Percentiles rank a stretch among this genome's conserved stretches.
Conservation (phyloP, 805 yeast species). For the Nakazawaea laoshanensis region DNA sequence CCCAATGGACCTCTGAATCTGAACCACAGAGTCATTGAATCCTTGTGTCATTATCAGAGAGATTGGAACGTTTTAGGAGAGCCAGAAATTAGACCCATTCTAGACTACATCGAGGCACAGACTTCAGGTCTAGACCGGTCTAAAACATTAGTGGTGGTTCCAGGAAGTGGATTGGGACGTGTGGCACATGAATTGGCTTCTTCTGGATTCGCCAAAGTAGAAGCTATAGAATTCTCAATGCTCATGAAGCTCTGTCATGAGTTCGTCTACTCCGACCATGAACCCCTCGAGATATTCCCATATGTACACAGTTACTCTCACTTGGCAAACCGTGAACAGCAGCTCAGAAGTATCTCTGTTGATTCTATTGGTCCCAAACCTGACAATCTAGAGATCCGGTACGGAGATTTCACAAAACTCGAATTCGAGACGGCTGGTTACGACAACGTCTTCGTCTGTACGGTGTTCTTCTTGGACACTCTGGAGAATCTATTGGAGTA, state of each 20-base stretch:
- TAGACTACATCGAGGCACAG: slow-evolving; percentile 39
- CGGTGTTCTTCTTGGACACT: slow-evolving; percentile 83
- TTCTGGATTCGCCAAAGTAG: slow-evolving; percentile 39
- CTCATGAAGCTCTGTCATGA: slow-evolving; percentile 67
- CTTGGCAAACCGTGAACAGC: slow-evolving; percentile 39
- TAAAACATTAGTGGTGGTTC: slow-evolving; percentile 54
- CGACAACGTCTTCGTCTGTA: slow-evolving; percentile 46
- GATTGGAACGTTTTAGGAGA: slow-evolving; percentile 61
- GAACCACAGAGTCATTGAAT: slow-evolving; percentile 49
- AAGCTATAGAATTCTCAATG: slow-evolving; percentile 70
- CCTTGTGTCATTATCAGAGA: slow-evolving; percentile 66
- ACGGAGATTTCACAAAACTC: slow-evolving; percentile 61
- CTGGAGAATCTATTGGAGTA: slow-evolving; percentile 81
- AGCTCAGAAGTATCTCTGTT: slow-evolving; percentile 34
- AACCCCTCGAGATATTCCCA: slow-evolving; percentile 30
- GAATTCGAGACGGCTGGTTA: slow-evolving; percentile 20
- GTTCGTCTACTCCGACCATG: slow-evolving; percentile 34
- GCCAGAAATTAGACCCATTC: slow-evolving; percentile 43
- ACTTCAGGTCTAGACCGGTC: slow-evolving; percentile 24
- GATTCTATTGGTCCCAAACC: slow-evolving; percentile 30
- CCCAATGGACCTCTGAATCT: slow-evolving; percentile 11
- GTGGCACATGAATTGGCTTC: slow-evolving; percentile 56
- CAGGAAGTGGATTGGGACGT: slow-evolving; percentile 86
- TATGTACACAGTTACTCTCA: slow-evolving; percentile 63
- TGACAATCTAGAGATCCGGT: slow-evolving; percentile 33